Conservation (phyloP, 169 alveolate species). For the Cyclospora cayetanensis region DNA sequence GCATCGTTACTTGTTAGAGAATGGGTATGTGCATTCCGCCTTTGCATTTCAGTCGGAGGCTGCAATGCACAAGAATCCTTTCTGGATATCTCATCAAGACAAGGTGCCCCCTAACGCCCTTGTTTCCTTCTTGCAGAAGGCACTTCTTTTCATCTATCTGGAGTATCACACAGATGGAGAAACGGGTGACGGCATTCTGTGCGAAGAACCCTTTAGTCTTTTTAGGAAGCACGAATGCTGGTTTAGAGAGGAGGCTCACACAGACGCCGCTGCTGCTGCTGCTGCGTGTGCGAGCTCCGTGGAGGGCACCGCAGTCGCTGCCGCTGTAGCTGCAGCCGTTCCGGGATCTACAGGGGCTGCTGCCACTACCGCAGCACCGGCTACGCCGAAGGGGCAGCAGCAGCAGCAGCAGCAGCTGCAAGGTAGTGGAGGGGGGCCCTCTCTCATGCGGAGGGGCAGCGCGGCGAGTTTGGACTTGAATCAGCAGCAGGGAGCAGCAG, state of each 20-base stretch:
- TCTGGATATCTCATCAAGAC: conserved; percentile 85
- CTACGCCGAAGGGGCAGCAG: background rate
- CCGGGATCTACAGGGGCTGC: background rate
- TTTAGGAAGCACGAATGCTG: conserved; percentile 89
- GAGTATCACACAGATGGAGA: conserved; percentile 90
- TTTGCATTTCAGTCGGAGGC: conserved; percentile 88
- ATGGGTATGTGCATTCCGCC: conserved; percentile 89
- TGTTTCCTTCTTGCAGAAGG: conserved; percentile 89
- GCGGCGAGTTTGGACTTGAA: background rate
- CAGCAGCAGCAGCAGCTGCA: background rate
- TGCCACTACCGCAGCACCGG: background rate
- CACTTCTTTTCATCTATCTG: conserved; percentile 86
- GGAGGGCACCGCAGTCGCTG: background rate
- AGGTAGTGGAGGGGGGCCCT: background rate
- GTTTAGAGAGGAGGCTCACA: conserved; percentile 74
- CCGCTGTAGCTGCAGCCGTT: background rate
- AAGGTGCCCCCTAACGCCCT: conserved; percentile 89
- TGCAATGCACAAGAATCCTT: conserved; percentile 83
- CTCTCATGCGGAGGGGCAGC: background rate
- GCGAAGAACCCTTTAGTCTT: conserved; percentile 88
- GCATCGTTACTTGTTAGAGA: conserved; percentile 89
- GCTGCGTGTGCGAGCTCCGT: background rate
- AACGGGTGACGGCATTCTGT: conserved; percentile 80
- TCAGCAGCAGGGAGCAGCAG: background rate
- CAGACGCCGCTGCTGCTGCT: conserved; percentile 70